A percentile compares a stretch with the other conserved stretches of the same genome.
Conservation (phyloP, 2,329 filamentous ascomycete species). For the Byssothecium circinans region DNA sequence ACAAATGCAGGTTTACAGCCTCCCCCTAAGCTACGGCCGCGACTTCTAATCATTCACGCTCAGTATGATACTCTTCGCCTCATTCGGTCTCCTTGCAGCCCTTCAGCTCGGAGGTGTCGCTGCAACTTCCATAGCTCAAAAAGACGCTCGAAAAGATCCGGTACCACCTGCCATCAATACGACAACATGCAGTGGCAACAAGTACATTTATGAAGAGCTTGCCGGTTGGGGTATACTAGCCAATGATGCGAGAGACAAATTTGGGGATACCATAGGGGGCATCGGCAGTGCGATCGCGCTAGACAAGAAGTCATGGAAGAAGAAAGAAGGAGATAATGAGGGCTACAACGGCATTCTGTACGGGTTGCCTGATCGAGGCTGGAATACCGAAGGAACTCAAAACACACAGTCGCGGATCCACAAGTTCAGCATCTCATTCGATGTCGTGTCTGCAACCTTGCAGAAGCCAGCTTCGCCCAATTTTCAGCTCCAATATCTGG, state of each 20-base stretch:
- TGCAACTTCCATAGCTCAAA: slow-evolving; percentile 18
- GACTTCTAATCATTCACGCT: slow-evolving; percentile 10
- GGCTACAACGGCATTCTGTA: slow-evolving; percentile 65
- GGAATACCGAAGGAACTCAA: slow-evolving; percentile 70
- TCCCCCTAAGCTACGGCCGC: slow-evolving; percentile 13
- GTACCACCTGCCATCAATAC: slow-evolving; percentile 20
- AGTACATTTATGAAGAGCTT: slow-evolving; percentile 67
- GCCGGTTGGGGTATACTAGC: slow-evolving; percentile 67
- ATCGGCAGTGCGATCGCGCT: slow-evolving; percentile 68
- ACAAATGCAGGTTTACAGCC: slow-evolving; percentile 10
- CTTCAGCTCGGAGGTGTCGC: slow-evolving; percentile 15
- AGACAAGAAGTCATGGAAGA: slow-evolving; percentile 61
- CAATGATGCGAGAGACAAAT: slow-evolving; percentile 63
- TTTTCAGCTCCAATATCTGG: slow-evolving; percentile 62
- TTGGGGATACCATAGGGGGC: slow-evolving; percentile 69
- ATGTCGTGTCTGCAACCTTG: slow-evolving; percentile 56
- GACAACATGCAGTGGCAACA: slow-evolving; percentile 61
- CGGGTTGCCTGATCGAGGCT: slow-evolving; percentile 68
- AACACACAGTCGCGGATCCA: slow-evolving; percentile 71
- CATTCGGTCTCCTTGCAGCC: slow-evolving; percentile 21
- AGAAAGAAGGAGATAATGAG: slow-evolving; percentile 45
- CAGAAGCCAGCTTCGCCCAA: slow-evolving; percentile 61
- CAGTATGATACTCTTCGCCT: slow-evolving; percentile 23
- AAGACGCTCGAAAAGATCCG: neutral
- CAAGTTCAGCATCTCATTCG: slow-evolving; percentile 65